These are phyloP conservation scores for Ustanciosporium gigantosporum DNA, from an alignment of 1,284 basidiomycete species.

Conservation along the genomic window DNA sequence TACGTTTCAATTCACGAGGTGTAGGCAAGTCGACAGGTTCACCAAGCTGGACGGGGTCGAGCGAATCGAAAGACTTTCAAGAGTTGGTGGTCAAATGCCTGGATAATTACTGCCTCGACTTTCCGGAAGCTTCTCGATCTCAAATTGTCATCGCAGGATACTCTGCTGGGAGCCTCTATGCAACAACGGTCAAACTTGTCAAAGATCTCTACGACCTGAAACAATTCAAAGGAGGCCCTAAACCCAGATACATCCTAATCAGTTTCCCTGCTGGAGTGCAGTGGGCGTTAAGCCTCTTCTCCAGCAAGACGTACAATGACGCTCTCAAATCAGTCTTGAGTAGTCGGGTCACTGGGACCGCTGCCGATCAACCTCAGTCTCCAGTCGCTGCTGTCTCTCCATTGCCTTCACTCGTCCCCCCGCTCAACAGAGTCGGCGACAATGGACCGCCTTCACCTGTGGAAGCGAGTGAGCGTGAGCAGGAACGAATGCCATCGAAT, in stretches of 20 bases:
- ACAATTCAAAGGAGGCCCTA: slow-evolving; percentile 16
- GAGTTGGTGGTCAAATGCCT: slow-evolving; percentile 16
- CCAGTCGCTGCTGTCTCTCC: no score
- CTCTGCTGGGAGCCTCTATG: slow-evolving; percentile 36
- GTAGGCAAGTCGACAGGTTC: slow-evolving; percentile 29
- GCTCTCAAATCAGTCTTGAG: slow-evolving; percentile 18
- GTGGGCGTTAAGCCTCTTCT: slow-evolving; percentile 41
- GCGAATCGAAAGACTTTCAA: slow-evolving; percentile 36
- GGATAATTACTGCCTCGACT: slow-evolving; percentile 27
- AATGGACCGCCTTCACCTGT: no score
- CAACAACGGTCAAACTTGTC: slow-evolving; percentile 9
- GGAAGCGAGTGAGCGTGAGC: slow-evolving; percentile 6
- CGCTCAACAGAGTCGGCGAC: no score
- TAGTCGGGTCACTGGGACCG: neutral
- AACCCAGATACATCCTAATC: slow-evolving; percentile 29
- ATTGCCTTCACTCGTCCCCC: neutral
- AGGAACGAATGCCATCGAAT: neutral
- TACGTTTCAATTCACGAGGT: slow-evolving; percentile 42
- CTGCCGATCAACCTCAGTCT: neutral
- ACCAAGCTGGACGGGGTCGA: slow-evolving; percentile 35
- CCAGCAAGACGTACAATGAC: slow-evolving; percentile 6
- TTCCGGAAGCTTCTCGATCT: slow-evolving; percentile 2
- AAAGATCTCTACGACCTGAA: slow-evolving; percentile 7
- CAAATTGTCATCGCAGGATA: slow-evolving; percentile 25
- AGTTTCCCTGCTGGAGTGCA: slow-evolving; percentile 39